These are phyloP conservation scores for Olyra latifolia DNA, from an alignment of 176 grass and related monocot species.

Conservation along the genomic window DNA sequence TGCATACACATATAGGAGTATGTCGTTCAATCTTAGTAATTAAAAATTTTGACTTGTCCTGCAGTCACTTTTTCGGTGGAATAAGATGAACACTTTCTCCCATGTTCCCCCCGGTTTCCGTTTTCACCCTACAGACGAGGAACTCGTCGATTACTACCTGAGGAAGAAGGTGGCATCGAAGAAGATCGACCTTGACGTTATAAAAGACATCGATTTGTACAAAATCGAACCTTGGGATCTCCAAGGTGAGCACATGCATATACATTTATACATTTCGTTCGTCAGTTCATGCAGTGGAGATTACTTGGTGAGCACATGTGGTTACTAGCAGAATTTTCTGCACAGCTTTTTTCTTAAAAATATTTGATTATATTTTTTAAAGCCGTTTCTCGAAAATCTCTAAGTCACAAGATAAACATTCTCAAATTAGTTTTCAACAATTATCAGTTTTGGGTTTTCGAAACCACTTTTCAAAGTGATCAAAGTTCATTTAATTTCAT, in stretches of 20 bases:
- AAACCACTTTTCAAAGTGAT: too few species aligned
- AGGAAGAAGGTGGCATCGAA: constrained; percentile 88
- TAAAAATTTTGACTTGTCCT: not conserved
- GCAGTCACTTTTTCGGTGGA: not conserved
- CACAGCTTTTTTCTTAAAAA: too few species aligned
- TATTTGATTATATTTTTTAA: too few species aligned
- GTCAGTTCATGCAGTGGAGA: not conserved
- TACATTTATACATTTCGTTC: too few species aligned
- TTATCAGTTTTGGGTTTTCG: too few species aligned
- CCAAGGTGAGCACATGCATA: constrained; percentile 45
- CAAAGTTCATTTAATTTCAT: too few species aligned
- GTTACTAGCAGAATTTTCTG: too few species aligned
- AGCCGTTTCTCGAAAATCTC: too few species aligned
- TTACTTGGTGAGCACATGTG: not conserved
- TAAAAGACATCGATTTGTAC: constrained; percentile 90
- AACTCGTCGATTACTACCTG: constrained; percentile 96
- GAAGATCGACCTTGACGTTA: constrained; percentile 91
- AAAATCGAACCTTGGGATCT: constrained; percentile 99
- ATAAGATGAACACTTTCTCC: constrained; percentile 66
- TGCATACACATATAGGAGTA: not conserved
- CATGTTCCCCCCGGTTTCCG: constrained; percentile 92
- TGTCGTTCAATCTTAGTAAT: not conserved
- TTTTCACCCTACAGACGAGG: constrained; percentile 95
- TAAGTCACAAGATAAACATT: too few species aligned
- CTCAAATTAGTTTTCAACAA: too few species aligned